phyloP scores from a whole-genome alignment of 352 stramenopile species.

The Phytophthora fragariae region DNA sequence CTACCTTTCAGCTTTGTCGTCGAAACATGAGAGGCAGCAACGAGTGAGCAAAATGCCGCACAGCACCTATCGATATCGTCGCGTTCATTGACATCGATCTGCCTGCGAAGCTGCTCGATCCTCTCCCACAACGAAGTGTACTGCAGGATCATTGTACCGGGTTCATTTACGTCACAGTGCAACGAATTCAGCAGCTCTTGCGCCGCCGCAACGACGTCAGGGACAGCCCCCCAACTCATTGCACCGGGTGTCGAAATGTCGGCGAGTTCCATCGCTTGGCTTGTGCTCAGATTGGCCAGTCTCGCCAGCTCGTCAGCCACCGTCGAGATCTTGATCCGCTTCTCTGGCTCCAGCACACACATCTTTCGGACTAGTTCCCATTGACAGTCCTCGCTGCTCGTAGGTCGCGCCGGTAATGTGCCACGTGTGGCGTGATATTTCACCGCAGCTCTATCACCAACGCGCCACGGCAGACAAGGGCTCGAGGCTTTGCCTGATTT shows the following conservation, averaged over 20 bases:
- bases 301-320: not conserved
- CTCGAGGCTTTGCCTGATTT: not conserved
- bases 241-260: not conserved
- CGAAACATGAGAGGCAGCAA: not conserved
- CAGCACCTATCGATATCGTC: not conserved
- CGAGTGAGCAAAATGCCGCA: not conserved
- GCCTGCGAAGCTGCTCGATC: not conserved
- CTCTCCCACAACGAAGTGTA: not conserved
- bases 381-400: not conserved
- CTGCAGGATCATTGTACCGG: not conserved
- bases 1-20: not conserved
- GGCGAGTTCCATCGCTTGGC: not conserved
- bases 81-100: not conserved
- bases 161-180: not conserved
- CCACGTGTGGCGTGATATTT: not conserved
- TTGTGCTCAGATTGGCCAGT: not conserved
- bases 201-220: not conserved
- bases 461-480: not conserved
- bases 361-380: not conserved
- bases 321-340: conserved; percentile 1
- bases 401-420: not conserved
- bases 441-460: not conserved
- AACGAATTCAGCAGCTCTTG: not conserved
- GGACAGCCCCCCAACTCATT: not conserved
- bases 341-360: not conserved